Evolutionary conservation across 306 rosid genomes (phyloP), one percentile per base, ranked within the genome.

Genomic region (Cucurbita pepo): DNA sequence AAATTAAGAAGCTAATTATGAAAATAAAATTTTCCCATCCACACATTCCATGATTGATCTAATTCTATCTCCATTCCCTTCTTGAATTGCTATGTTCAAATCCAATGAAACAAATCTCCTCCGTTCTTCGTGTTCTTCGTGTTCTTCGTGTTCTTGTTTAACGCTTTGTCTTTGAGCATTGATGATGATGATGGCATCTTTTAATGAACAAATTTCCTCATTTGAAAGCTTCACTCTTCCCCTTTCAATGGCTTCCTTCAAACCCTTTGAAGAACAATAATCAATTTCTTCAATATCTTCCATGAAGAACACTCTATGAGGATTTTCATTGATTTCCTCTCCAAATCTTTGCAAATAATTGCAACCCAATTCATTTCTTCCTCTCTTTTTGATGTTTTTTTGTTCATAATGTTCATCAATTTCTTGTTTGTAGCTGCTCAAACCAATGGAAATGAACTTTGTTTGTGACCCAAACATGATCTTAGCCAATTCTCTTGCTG

Each of bases 271-370:
- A 44, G 96, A 85, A 77, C 69, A 74, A 74, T 80, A 25, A 75
- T 91, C 96, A 52, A 81, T 85, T 72, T 82, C 84, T 0, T 91
- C 91, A 40, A 83, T 60, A 21, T 89, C 97, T 82, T 89, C 93
- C 88, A 91, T 72, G 77, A 89, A 82, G 83, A 91, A 89, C 77
- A 91, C 90, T 77, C 97, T 80, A 30, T 85, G 93, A 14, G 97
- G 96, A 18, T 86, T 91, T 76, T 91, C 94, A 83, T 91, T 88
- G 53, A 81, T 69, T 37, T 89, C 96, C 76, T 89, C 97, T 0
- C 90, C 88, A 83, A 91, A 80, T 48, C 91, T 88, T 25, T 89
- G 85, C 1, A 89, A 45, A 79, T 78, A 87, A 75, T 69, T 79
- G 71, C 87, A 76, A 77, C 88, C 88, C 21, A 78, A 0, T 58